phyloP scores from a whole-genome alignment of 345 rosid species.

The Citropsis articulata region DNA sequence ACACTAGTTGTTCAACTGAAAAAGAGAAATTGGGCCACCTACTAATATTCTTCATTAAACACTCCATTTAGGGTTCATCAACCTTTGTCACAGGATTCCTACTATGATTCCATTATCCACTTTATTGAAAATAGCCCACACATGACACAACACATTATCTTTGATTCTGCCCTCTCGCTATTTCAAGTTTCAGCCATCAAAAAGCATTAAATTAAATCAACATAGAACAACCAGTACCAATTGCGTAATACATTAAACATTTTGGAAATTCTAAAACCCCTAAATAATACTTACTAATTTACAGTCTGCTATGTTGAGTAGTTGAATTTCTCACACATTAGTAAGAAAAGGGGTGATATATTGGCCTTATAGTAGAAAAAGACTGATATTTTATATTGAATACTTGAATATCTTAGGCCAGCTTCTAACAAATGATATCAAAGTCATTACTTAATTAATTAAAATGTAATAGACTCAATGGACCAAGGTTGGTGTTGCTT shows the following conservation, averaged over 20 bases:
- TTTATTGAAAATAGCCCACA: constrained; percentile 1
- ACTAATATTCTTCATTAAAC: constrained; percentile 15
- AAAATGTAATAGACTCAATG: too few species aligned
- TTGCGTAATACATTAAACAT: not conserved
- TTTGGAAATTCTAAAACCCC: not conserved
- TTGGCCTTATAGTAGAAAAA: too few species aligned
- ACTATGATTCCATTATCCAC: constrained; percentile 21
- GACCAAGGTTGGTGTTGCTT: too few species aligned
- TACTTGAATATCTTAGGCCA: too few species aligned
- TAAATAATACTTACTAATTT: not conserved
- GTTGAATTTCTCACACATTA: too few species aligned
- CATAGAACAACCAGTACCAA: not conserved
- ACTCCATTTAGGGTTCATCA: not conserved
- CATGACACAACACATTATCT: not conserved
- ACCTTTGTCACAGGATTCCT: not conserved
- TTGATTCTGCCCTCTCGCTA: not conserved
- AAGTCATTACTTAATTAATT: too few species aligned
- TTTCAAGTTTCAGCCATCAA: not conserved
- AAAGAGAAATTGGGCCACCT: constrained; percentile 17
- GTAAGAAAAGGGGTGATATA: too few species aligned
- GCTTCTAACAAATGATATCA: too few species aligned
- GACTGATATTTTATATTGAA: too few species aligned
- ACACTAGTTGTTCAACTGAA: not conserved
- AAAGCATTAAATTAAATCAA: not conserved
- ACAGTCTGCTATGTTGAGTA: not conserved